A percentile compares a stretch with the other conserved stretches of the same genome.
These are phyloP conservation scores for Arthrinium puccinioides DNA, from an alignment of 2,329 filamentous ascomycete genomes.

Conservation along the genomic window DNA sequence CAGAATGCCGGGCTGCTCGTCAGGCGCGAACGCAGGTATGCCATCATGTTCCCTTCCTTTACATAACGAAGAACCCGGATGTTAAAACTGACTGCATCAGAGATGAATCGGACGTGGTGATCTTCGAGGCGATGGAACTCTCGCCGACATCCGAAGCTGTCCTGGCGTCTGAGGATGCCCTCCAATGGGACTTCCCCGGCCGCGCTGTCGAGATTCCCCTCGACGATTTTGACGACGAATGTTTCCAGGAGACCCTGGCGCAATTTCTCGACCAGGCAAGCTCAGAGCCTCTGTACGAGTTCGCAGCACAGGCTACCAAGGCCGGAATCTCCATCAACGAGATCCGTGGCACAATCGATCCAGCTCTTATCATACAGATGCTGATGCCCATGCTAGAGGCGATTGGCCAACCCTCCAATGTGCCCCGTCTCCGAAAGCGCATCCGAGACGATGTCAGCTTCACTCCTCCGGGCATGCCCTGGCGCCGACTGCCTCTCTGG, in stretches of 20 bases:
- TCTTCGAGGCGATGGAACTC: slow-evolving; percentile 52
- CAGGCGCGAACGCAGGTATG: slow-evolving; percentile 12
- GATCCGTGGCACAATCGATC: slow-evolving; percentile 47
- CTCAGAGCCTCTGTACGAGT: neutral
- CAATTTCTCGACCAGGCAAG: neutral
- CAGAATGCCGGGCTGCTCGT: slow-evolving; percentile 19
- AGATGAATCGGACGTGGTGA: slow-evolving; percentile 19
- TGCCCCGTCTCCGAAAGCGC: slow-evolving; percentile 42
- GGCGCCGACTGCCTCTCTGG: neutral
- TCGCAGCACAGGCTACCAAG: neutral
- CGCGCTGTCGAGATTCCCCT: slow-evolving; percentile 33
- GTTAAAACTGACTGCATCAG: slow-evolving; percentile 3
- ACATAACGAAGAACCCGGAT: neutral
- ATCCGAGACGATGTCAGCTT: slow-evolving; percentile 53
- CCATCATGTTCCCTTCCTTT: neutral
- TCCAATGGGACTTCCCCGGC: slow-evolving; percentile 51
- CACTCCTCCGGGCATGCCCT: neutral
- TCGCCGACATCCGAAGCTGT: slow-evolving; percentile 41
- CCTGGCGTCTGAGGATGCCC: slow-evolving; percentile 34
- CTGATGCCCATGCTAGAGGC: slow-evolving; percentile 54
- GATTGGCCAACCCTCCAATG: slow-evolving; percentile 32
- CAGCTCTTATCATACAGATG: slow-evolving; percentile 50
- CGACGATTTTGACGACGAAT: slow-evolving; percentile 24
- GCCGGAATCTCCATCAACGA: slow-evolving; percentile 33
- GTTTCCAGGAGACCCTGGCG: slow-evolving; percentile 31